Base-by-base conservation (phyloP, 2,329 filamentous ascomycete genomes). In the Nannizziopsis arthrosporioides region DNA sequence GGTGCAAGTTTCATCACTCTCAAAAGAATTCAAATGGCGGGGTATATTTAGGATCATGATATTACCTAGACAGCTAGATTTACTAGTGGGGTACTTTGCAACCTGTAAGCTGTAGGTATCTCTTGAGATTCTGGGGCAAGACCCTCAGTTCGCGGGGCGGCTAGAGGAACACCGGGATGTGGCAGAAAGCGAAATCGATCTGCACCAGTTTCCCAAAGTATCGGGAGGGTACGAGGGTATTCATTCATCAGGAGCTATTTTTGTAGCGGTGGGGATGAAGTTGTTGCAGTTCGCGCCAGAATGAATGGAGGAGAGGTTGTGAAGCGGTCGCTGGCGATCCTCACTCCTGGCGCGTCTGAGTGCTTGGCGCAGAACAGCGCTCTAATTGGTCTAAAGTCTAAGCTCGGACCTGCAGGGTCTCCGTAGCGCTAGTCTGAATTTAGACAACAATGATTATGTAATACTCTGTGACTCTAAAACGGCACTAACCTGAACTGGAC, bases 341-440 rank as follows among this genome's bases (percentile, higher is more conserved):
- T 37, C 44, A 38, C 22, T 27, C 22, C 22, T n/a, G 38, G 46
- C 50, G 50, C 46, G 50, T 52, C 36, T 39, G 42, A 32, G 14
- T 11, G 38, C 18, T 44, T 39, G 32, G 17, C 17, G 40, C 46
- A 44, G 46, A 30, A 36, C 30, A 48, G 43, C 46, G 30, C 35
- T 22, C 35, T 50, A 37, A 51, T 53, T 51, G 51, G 49, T 41
- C 44, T 7, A 19, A 42, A 47, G 39, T 5, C 3, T 18, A 36
- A 30, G 41, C 27, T 17, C 36, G 27, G 12, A 30, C 42, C 22
- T 47, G 37, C 36, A 27, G 18, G 44, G n/a, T 11, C 18, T 35
- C 11, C 36, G 32, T 40, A 27, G 35, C 37, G 37, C 45, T 47
- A 42, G 27, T 35, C 37, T 1, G 8, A 41, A 30, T 22, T 27